phyloP scores from a whole-genome alignment of 192 early-diverging fungal genomes.

The Coemansia interrupta region DNA sequence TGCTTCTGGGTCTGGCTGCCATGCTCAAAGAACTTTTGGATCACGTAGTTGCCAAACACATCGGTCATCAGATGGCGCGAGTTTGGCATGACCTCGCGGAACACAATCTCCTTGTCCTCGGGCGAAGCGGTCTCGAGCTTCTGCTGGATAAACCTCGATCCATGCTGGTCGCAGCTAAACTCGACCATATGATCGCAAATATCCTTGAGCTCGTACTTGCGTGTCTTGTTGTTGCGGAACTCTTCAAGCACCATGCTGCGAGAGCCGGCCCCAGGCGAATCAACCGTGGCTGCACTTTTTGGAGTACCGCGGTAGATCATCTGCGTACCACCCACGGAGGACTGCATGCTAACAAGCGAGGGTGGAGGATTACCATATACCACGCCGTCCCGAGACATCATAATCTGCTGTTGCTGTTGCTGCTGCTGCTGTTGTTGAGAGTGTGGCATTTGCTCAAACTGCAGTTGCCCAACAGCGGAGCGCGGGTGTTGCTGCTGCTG shows the following conservation, averaged over 20 bases:
- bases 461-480: background rate
- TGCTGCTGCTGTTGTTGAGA: constrained; percentile 15
- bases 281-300: constrained; percentile 36
- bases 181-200: constrained; percentile 92
- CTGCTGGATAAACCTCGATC: constrained; percentile 97
- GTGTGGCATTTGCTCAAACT: constrained; percentile 10
- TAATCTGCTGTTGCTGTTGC: constrained; percentile 13
- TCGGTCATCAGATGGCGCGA: constrained; percentile 95
- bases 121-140: constrained; percentile 88
- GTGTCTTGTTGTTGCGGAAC: constrained; percentile 95
- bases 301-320: constrained; percentile 32
- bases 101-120: constrained; percentile 96
- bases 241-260: constrained; percentile 91
- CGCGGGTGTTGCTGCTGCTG: constrained; percentile 14
- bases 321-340: constrained; percentile 25
- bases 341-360: constrained; percentile 21
- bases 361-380: constrained; percentile 51
- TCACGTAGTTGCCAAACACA: constrained; percentile 99
- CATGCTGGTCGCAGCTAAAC: constrained; percentile 98
- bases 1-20: constrained; percentile 92
- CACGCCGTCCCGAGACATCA: constrained; percentile 32
- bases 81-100: constrained; percentile 90
- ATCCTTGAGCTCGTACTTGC: constrained; percentile 95
- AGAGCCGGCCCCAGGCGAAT: constrained; percentile 59
- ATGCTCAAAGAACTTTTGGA: constrained; percentile 99